A percentile compares a stretch with the other conserved stretches of the same genome.
Conservation (phyloP, 495 filamentous ascomycete genomes). For the Clavariopsis aquatica region DNA sequence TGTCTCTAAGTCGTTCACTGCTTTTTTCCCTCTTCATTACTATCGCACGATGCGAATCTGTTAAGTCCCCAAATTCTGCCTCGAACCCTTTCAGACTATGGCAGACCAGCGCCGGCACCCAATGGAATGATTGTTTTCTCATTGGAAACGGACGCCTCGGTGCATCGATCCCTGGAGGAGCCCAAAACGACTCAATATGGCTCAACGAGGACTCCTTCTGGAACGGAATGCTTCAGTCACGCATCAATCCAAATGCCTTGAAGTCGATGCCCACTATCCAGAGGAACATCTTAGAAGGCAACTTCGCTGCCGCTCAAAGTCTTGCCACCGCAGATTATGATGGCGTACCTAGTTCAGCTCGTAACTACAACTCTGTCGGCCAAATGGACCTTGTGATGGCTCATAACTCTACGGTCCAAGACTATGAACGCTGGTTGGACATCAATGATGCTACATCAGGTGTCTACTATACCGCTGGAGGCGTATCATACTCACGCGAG, state of each 20-base stretch:
- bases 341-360: constrained; percentile 45
- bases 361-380: constrained; percentile 51
- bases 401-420: constrained; percentile 36
- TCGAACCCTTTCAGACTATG: too few relatives aligned
- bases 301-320: constrained; percentile 51
- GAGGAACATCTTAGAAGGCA: constrained; percentile 47
- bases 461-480: constrained; percentile 41
- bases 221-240: constrained; percentile 53
- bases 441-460: background rate
- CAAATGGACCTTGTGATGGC: constrained; percentile 52
- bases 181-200: constrained; percentile 49
- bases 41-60: too few relatives aligned
- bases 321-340: constrained; percentile 48
- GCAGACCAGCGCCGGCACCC: too few relatives aligned
- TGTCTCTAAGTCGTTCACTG: too few relatives aligned
- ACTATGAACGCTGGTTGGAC: constrained; percentile 53
- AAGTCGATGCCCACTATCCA: constrained; percentile 48
- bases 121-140: constrained; percentile 33
- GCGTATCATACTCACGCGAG: constrained; percentile 44
- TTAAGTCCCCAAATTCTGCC: too few relatives aligned
- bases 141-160: constrained; percentile 59
- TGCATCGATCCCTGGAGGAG: constrained; percentile 53
- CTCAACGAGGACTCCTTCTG: constrained; percentile 59
- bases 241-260: constrained; percentile 43
- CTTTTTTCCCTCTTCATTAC: too few relatives aligned